Base-by-base conservation (phyloP, 192 early-diverging fungal genomes). In the Umbelopsis isabellina region DNA sequence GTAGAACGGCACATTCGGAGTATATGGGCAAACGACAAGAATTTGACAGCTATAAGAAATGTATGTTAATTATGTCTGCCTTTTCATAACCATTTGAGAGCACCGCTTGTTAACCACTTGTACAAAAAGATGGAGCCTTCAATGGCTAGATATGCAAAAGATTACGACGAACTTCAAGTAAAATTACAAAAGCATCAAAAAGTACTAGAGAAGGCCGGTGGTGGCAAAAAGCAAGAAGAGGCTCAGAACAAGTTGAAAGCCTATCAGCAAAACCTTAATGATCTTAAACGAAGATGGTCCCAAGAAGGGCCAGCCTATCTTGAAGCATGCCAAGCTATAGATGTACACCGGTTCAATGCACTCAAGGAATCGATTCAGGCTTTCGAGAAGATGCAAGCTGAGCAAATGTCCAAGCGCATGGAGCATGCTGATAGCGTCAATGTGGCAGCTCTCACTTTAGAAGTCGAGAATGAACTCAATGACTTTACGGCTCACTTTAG, bases 1-100 rank as follows among this genome's bases (percentile, higher is more conserved):
- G 66, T 86, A 33, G 81, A 79, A 67, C 22, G 44, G 12, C 75
- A 78, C 3, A 46, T 82, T 65, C 74, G 80, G 16, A 21, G 65
- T 11, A 45, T 46, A n/a, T 21, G 75, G 23, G 23, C 16, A 23
- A 35, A 68, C n/a, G 55, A 72, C 48, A 53, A 25, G 20, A 70
- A 58, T 41, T 69, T 71, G 49, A 21, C 50, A 44, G 46, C 35
- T 44, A 44, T 79, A 58, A 65, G 58, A 58, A 25, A 55, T 41
- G 76, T 78, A 70, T 67, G 65, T 9, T 9, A 5, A 45, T 49
- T 58, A 7, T 51, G 13, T 35, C 10, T 46, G 15, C 15, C 15
- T 27, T 5, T 61, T 15, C 0, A 16, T n/a, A 25, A 46, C 45
- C 21, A 23, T 46, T 48, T 27, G 46, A 21, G 20, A n/a, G 25